Base-by-base conservation (phyloP, 176 grass and related monocot genomes). In the Eremochloa ophiuroides region DNA sequence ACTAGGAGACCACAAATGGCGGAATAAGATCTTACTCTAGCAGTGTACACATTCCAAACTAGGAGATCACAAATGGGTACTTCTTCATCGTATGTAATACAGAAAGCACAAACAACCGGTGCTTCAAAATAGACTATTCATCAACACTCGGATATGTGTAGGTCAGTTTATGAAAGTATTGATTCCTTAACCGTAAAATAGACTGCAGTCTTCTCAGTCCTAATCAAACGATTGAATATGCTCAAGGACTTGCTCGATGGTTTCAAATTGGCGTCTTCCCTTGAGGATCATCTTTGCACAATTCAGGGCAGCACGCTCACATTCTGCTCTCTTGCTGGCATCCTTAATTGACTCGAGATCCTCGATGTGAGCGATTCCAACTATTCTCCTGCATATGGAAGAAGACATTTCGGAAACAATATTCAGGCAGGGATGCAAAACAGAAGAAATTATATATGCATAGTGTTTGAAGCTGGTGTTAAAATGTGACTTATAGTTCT, bases 311-410 rank as follows among this genome's bases (percentile, higher is more conserved):
- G 58, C 65, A 5, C 82, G 67, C 81, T 99, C 93, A 20, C 96
- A 95, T 0, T 15, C 77, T 70, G 96, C 96, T 85, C 96, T 86
- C 73, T 53, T 89, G 76, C 76, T 75, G 7, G 64, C 47, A 68
- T 99, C 93, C 55, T 84, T 47, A 63, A 99, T 95, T 30, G 96
- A 89, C 48, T 93, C 96, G 6, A 95, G 88, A 90, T 95, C 93
- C 76, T 99, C 93, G 0, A 95, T 91, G 34, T 99, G 96, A 41
- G 91, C 96, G 8, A 95, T 91, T 74, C 96, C 96, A 35, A 99
- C 80, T 68, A 99, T 95, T 86, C 93, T 86, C 91, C 96, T 98
- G 74, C 33, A 85, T 15, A 55, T 3, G 0, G 15, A 84, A 39
- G 37, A 72, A n/a, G n/a, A n/a, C n/a, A n/a, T n/a, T n/a, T n/a